Evolutionary conservation across 139 green algal genomes (phyloP).

Genomic region (Picochlorum sp.): DNA sequence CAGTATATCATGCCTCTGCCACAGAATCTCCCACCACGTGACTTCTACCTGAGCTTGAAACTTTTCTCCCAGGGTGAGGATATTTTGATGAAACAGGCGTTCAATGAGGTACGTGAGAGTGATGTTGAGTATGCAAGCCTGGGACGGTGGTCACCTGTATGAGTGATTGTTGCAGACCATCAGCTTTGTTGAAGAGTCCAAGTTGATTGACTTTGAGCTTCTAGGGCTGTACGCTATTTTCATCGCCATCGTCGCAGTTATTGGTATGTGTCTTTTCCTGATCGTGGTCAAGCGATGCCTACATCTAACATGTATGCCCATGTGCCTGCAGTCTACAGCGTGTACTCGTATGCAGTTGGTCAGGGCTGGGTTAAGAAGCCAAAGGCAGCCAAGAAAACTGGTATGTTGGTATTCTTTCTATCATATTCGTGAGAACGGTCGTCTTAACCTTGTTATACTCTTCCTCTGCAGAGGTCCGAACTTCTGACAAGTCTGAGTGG

Average conservation of each 20-base stretch:
- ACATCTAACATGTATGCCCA: not conserved
- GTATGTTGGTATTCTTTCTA: conserved; percentile 4
- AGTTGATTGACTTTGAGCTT: conserved; percentile 26
- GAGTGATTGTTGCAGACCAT: conserved; percentile 8
- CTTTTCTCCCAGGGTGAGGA: conserved; percentile 1
- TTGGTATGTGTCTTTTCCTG: conserved; percentile 7
- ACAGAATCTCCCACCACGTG: conserved; percentile 22
- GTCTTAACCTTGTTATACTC: not conserved
- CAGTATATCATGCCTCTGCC: conserved; percentile 30
- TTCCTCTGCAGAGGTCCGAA: conserved; percentile 1
- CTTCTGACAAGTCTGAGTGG: conserved; percentile 17
- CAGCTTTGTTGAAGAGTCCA: conserved; percentile 25
- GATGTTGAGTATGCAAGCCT: not conserved
- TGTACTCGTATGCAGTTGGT: conserved; percentile 9
- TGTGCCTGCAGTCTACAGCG: conserved; percentile 16
- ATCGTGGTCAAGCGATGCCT: not conserved
- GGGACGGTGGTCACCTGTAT: not conserved
- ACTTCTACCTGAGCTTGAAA: conserved; percentile 22
- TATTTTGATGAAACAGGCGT: not conserved
- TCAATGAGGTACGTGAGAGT: not conserved
- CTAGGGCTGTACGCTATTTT: conserved; percentile 27
- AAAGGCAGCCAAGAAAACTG: not conserved
- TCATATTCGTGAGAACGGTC: not conserved
- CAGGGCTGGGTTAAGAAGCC: conserved; percentile 31
- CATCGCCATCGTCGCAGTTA: conserved; percentile 5